Evolutionary conservation across 2,329 filamentous ascomycete species (phyloP).

Genomic region (Talaromyces pinophilus): DNA sequence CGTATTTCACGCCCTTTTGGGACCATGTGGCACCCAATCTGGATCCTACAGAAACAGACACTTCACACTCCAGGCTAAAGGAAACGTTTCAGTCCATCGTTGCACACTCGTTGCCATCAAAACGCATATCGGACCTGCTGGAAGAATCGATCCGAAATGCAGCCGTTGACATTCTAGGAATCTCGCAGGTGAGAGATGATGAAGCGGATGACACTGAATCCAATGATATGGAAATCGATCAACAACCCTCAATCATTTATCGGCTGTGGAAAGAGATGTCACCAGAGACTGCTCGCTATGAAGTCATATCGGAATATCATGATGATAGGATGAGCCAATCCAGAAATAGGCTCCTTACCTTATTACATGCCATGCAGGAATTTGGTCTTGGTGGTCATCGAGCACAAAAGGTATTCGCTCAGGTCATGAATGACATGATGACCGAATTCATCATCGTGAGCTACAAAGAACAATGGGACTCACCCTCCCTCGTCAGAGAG

Average conservation of each 20-base stretch:
- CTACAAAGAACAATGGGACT: conserved; percentile 61
- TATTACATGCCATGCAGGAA: conserved; percentile 51
- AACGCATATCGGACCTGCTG: conserved; percentile 46
- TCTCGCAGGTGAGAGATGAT: conserved; percentile 35
- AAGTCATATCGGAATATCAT: conserved; percentile 39
- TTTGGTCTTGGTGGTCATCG: conserved; percentile 58
- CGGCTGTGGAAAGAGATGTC: conserved; percentile 39
- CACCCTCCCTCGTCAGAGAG: conserved; percentile 49
- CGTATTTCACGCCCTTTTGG: conserved; percentile 42
- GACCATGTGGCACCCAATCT: conserved; percentile 36
- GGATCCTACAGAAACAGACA: conserved; percentile 31
- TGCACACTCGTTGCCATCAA: conserved; percentile 49
- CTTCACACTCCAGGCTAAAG: conserved; percentile 40
- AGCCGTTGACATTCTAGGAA: conserved; percentile 46
- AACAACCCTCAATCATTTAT: conserved; percentile 40
- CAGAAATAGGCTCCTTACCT: conserved; percentile 38
- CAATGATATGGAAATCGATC: conserved; percentile 44
- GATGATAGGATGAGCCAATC: conserved; percentile 32
- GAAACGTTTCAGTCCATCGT: conserved; percentile 51
- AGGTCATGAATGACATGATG: conserved; percentile 60
- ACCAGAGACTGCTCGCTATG: conserved; percentile 31
- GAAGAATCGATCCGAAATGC: conserved; percentile 49
- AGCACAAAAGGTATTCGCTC: conserved; percentile 59
- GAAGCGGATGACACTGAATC: conserved; percentile 12
- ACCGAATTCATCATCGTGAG: conserved; percentile 57